These are phyloP conservation scores for Porodaedalea pini DNA, from an alignment of 1,284 basidiomycete genomes.

Conservation along the genomic window DNA sequence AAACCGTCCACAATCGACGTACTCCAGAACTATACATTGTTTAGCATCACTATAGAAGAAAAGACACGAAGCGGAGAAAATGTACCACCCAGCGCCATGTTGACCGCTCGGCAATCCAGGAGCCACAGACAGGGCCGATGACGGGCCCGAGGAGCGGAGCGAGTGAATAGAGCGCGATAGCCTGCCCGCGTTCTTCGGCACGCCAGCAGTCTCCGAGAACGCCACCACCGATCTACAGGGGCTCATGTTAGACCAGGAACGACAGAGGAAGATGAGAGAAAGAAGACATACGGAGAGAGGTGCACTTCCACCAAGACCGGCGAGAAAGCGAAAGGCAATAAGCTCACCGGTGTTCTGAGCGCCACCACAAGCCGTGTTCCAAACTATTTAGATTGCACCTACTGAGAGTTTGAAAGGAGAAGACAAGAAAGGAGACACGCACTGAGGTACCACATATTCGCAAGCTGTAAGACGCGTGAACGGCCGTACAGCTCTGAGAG, in stretches of 20 bases:
- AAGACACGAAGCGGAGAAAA: constrained; percentile 9
- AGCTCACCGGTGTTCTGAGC: constrained; percentile 54
- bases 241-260: neutral
- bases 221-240: constrained; percentile 56
- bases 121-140: constrained; percentile 59
- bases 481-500: constrained; percentile 50
- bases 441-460: constrained; percentile 61
- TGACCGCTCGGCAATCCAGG: constrained; percentile 47
- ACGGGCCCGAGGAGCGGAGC: constrained; percentile 62
- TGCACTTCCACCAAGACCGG: constrained; percentile 63
- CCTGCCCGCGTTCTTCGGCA: constrained; percentile 65
- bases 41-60: constrained; percentile 33
- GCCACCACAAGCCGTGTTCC: constrained; percentile 67
- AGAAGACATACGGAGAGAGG: constrained; percentile 47
- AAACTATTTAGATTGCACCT: constrained; percentile 41
- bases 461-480: constrained; percentile 41
- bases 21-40: constrained; percentile 42
- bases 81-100: constrained; percentile 65
- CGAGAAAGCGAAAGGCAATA: constrained; percentile 61
- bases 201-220: constrained; percentile 68
- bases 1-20: constrained; percentile 37
- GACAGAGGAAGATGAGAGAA: constrained; percentile 1
- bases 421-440: constrained; percentile 27
- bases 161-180: constrained; percentile 66
- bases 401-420: neutral